phyloP scores from a whole-genome alignment of 306 rosid genomes.

The Pyrus communis region DNA sequence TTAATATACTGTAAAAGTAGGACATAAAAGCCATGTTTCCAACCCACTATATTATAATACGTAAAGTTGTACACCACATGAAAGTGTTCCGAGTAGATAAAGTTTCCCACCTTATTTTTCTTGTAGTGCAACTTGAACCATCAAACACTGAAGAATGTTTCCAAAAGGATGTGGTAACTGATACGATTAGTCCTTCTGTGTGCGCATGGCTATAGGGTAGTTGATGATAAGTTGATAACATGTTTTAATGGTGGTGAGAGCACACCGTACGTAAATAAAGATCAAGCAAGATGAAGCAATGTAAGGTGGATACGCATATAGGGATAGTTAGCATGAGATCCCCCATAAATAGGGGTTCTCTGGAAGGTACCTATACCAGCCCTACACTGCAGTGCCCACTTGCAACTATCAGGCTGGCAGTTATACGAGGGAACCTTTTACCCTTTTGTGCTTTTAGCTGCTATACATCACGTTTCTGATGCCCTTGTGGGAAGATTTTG shows the following conservation, averaged over 20 bases:
- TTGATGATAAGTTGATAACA: background rate
- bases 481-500: background rate
- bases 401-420: background rate
- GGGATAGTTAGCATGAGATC: background rate
- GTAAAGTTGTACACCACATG: background rate
- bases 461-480: background rate
- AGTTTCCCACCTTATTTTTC: background rate
- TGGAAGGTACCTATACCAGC: background rate
- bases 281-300: background rate
- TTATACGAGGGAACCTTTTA: background rate
- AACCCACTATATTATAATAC: background rate
- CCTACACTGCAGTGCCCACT: background rate
- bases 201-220: background rate
- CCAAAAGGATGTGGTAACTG: background rate
- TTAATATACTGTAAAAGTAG: too few species aligned
- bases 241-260: slow-evolving; percentile 5
- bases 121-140: background rate
- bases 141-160: background rate
- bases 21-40: too few species aligned
- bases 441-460: background rate
- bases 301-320: background rate
- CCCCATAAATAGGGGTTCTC: background rate
- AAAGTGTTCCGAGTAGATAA: background rate
- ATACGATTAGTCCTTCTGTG: too few species aligned
- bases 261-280: background rate